Evolutionary conservation across 2,329 filamentous ascomycete species (phyloP).

Genomic region (Zalaria obscura): DNA sequence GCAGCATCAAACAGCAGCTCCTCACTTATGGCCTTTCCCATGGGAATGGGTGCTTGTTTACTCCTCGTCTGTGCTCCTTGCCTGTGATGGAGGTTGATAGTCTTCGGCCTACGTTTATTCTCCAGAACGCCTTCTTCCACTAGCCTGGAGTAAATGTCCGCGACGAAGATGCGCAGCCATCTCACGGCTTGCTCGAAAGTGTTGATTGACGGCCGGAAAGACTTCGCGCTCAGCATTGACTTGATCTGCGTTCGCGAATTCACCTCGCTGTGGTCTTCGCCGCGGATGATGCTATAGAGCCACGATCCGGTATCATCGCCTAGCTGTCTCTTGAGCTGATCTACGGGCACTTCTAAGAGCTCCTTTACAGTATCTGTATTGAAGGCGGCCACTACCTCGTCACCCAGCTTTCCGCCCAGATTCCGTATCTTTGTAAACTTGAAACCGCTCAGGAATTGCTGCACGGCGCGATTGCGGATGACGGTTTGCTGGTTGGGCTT

Average conservation of each 20-base stretch:
- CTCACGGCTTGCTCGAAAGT: slow-evolving; percentile 61
- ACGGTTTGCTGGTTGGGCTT: slow-evolving; percentile 93
- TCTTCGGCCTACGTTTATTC: slow-evolving; percentile 73
- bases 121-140: slow-evolving; percentile 84
- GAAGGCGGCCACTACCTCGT: slow-evolving; percentile 70
- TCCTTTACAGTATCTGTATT: slow-evolving; percentile 68
- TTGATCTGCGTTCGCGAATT: slow-evolving; percentile 88
- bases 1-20: slow-evolving; percentile 58
- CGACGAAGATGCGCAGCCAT: slow-evolving; percentile 84
- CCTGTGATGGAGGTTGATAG: slow-evolving; percentile 71
- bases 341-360: slow-evolving; percentile 55
- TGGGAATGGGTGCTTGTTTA: slow-evolving; percentile 61
- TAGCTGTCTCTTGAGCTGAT: slow-evolving; percentile 63
- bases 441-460: slow-evolving; percentile 66
- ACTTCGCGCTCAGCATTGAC: slow-evolving; percentile 93
- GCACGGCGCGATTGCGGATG: slow-evolving; percentile 71
- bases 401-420: slow-evolving; percentile 87
- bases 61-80: slow-evolving; percentile 61
- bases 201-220: slow-evolving; percentile 74
- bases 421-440: slow-evolving; percentile 94
- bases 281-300: slow-evolving; percentile 74
- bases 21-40: slow-evolving; percentile 61
- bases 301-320: slow-evolving; percentile 75
- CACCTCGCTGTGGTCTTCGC: slow-evolving; percentile 76
- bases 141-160: slow-evolving; percentile 79